Conservation (phyloP, 2,329 filamentous ascomycete species). For the Claviceps digitariae region DNA sequence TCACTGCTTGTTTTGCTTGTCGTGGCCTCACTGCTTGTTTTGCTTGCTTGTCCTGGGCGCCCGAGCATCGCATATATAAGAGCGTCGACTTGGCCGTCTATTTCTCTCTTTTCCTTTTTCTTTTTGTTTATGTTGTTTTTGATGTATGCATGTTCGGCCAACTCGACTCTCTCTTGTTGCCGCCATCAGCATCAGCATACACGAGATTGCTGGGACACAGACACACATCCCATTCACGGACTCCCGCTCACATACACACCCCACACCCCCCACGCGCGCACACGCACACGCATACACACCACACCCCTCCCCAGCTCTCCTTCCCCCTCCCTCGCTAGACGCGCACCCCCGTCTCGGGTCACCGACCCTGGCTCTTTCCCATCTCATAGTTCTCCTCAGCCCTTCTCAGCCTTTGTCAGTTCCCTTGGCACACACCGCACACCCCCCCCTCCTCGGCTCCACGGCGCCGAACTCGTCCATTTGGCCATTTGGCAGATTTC, state of each 20-base stretch:
- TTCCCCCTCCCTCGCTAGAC: not conserved
- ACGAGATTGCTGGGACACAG: not conserved
- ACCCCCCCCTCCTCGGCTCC: constrained; percentile 18
- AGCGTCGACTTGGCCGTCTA: not conserved
- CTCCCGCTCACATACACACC: not conserved
- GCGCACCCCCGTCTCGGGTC: not conserved
- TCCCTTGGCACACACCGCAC: constrained; percentile 4
- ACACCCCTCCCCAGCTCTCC: too few relatives aligned
- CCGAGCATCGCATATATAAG: not conserved
- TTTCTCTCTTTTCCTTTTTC: too few relatives aligned
- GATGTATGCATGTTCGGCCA: not conserved
- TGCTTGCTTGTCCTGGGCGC: not conserved
- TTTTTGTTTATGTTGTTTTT: not conserved
- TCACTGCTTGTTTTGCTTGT: too few relatives aligned
- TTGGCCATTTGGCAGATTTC: constrained; percentile 13
- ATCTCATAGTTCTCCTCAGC: not conserved
- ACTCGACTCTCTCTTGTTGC: not conserved
- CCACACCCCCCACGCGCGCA: too few relatives aligned
- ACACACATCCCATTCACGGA: too few relatives aligned
- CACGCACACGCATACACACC: too few relatives aligned
- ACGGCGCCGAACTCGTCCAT: constrained; percentile 16
- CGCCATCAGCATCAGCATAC: not conserved
- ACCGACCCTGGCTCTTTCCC: not conserved
- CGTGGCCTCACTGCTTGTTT: too few relatives aligned
- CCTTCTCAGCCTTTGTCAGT: not conserved